These are phyloP conservation scores for Ogataea hybrid DNA, from an alignment of 1,139 yeast genomes.

Conservation along the genomic window DNA sequence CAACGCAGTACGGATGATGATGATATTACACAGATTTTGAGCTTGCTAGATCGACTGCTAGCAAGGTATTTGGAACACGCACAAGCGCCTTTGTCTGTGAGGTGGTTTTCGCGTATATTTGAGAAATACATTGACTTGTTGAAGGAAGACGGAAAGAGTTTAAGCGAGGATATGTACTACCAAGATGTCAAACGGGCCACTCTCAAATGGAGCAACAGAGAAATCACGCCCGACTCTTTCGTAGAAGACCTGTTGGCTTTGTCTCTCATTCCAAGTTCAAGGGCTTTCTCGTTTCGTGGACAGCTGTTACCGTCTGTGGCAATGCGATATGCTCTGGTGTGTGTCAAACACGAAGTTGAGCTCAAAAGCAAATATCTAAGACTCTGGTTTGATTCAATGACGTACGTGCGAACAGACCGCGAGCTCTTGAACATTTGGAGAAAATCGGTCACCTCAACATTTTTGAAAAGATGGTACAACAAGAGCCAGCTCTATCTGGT, in stretches of 20 bases:
- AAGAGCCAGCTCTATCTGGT: background rate
- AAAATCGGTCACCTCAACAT: conserved; percentile 10
- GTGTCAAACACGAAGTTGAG: conserved; percentile 19
- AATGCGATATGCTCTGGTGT: conserved; percentile 28
- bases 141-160: conserved; percentile 12
- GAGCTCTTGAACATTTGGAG: conserved; percentile 14
- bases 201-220: conserved; percentile 19
- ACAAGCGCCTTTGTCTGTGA: conserved; percentile 15
- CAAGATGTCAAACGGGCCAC: conserved; percentile 18
- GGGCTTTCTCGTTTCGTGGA: conserved; percentile 19
- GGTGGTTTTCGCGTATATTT: conserved; percentile 25
- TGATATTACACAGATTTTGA: conserved; percentile 4
- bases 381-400: conserved; percentile 23
- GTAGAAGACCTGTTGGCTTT: conserved; percentile 15
- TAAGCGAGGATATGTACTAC: conserved; percentile 24
- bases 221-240: conserved; percentile 15
- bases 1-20: background rate
- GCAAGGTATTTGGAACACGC: conserved; percentile 6
- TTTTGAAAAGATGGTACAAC: conserved; percentile 13
- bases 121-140: conserved; percentile 20
- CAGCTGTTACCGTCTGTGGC: conserved; percentile 22
- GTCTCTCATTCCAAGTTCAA: conserved; percentile 19
- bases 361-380: conserved; percentile 19
- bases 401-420: conserved; percentile 10
- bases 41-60: conserved; percentile 8